These are phyloP conservation scores for Tagetes patula DNA, from an alignment of 129 eudicot genomes.

Conservation along the genomic window DNA sequence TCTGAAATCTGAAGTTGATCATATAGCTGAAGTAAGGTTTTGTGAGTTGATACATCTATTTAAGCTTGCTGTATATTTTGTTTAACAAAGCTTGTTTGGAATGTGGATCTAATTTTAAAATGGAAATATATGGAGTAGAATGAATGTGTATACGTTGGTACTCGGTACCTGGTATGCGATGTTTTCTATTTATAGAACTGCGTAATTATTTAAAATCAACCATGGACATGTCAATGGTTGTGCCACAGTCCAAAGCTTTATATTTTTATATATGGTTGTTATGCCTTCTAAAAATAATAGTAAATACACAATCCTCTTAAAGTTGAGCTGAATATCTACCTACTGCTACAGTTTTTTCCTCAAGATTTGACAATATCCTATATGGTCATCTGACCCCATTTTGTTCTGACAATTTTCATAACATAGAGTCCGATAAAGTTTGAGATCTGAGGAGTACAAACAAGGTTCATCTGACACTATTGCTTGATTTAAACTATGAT, in stretches of 20 bases:
- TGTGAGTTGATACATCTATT: not conserved
- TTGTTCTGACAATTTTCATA: conserved; percentile 10
- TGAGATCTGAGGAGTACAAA: conserved; percentile 14
- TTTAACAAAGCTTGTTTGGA: not conserved
- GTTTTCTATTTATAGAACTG: conserved; percentile 1
- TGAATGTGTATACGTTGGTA: not conserved
- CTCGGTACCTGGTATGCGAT: not conserved
- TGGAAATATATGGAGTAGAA: not conserved
- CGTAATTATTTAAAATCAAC: not conserved
- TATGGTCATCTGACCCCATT: conserved; percentile 1
- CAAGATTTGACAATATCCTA: conserved; percentile 11
- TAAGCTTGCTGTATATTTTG: not conserved
- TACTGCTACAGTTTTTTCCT: not conserved
- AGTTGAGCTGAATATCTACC: conserved; percentile 5
- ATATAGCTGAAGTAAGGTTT: not conserved
- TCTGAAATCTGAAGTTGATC: not conserved
- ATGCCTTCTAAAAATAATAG: not conserved
- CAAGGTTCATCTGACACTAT: not conserved
- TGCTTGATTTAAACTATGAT: conserved; percentile 5
- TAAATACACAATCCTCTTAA: not conserved
- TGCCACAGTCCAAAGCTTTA: not conserved
- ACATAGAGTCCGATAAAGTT: conserved; percentile 9
- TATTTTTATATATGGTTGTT: conserved; percentile 1
- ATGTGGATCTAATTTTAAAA: not conserved
- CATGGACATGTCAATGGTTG: not conserved